These are phyloP conservation scores for Oidium heveae DNA, from an alignment of 2,329 filamentous ascomycete species.

Conservation along the genomic window DNA sequence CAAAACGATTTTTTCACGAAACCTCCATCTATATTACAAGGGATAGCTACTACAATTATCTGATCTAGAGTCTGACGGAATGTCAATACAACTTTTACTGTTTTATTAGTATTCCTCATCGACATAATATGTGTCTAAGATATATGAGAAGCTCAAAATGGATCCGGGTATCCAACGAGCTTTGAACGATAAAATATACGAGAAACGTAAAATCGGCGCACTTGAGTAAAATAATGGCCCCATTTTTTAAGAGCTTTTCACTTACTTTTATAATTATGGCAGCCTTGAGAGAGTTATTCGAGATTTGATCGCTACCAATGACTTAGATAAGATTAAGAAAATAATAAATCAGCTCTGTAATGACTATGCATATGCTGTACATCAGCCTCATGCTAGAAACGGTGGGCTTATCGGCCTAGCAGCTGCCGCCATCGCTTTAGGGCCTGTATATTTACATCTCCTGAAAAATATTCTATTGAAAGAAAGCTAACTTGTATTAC, in stretches of 20 bases:
- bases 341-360: constrained; percentile 93
- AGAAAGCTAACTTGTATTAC: constrained; percentile 5
- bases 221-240: constrained; percentile 43
- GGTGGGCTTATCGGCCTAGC: constrained; percentile 88
- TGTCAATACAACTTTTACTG: neutral
- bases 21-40: neutral
- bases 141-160: constrained; percentile 25
- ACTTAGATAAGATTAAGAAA: constrained; percentile 57
- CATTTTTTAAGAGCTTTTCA: neutral
- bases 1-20: neutral
- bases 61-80: too few relatives aligned
- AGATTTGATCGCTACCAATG: constrained; percentile 49
- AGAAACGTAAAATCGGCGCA: constrained; percentile 88
- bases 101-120: neutral
- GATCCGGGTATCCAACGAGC: constrained; percentile 72
- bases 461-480: neutral
- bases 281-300: constrained; percentile 82
- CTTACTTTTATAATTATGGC: constrained; percentile 4
- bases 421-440: constrained; percentile 83
- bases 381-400: constrained; percentile 89
- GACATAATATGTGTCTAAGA: neutral
- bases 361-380: constrained; percentile 90
- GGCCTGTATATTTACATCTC: constrained; percentile 35
- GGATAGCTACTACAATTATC: neutral
- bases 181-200: constrained; percentile 94